These are phyloP conservation scores for Ogataea allantospora DNA, from an alignment of 805 yeast genomes.

Conservation along the genomic window DNA sequence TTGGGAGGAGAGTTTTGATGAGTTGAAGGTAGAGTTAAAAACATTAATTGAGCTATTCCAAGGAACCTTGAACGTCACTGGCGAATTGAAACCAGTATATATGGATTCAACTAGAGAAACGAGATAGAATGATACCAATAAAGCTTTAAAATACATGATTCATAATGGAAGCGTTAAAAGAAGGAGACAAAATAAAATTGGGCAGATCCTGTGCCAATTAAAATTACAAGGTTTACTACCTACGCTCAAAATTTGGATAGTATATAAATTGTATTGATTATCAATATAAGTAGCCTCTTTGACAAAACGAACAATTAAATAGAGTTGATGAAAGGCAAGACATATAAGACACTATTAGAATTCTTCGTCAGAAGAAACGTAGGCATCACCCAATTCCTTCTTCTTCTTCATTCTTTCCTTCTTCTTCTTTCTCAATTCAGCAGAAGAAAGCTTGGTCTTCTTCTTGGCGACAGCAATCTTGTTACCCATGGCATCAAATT, in stretches of 20 bases:
- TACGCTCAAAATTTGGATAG: conserved; percentile 6
- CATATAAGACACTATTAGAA: conserved; percentile 41
- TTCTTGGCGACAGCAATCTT: conserved; percentile 95
- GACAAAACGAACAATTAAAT: conserved; percentile 12
- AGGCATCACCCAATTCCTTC: conserved; percentile 99
- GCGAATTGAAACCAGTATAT: neutral
- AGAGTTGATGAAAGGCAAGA: conserved; percentile 6
- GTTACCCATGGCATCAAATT: conserved; percentile 99
- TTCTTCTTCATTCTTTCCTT: conserved; percentile 99
- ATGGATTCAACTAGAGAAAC: neutral
- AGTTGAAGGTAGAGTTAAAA: neutral
- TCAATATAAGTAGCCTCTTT: conserved; percentile 1
- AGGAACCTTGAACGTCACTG: neutral
- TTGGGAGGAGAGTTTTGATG: conserved; percentile 1
- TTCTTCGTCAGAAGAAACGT: conserved; percentile 95
- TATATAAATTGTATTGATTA: conserved; percentile 13
- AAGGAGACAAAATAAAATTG: conserved; percentile 5
- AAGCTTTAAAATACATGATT: neutral
- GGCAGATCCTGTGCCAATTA: neutral
- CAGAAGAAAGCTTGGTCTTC: conserved; percentile 97
- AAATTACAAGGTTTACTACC: too few relatives aligned
- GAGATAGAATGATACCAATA: neutral
- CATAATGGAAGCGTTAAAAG: conserved; percentile 9
- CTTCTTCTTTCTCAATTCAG: conserved; percentile 99
- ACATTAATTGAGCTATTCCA: conserved; percentile 1